A percentile compares a stretch with the other conserved stretches of the same genome.
Evolutionary conservation across 208 protist species (phyloP).

Genomic region (Acanthamoeba sp.): DNA sequence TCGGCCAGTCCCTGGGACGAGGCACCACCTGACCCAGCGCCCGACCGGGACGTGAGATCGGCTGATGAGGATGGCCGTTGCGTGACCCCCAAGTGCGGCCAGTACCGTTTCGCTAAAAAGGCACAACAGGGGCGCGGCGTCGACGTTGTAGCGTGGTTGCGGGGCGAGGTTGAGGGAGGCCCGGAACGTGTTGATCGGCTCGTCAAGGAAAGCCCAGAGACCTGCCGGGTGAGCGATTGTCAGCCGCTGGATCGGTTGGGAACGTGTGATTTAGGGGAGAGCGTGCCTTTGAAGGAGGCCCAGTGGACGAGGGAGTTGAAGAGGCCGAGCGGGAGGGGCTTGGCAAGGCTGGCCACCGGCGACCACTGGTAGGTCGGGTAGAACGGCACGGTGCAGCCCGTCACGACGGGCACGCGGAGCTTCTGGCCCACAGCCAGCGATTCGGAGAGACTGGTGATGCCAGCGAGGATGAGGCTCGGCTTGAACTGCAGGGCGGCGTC

Average conservation of each 20-base stretch:
- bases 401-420: conserved; percentile 1
- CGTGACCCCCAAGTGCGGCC: background rate
- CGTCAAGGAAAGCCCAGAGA: background rate
- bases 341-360: background rate
- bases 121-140: conserved; percentile 20
- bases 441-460: background rate
- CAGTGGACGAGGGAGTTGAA: conserved; percentile 30
- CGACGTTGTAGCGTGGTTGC: background rate
- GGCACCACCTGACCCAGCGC: conserved; percentile 40
- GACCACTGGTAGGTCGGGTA: background rate
- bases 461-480: background rate
- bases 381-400: conserved; percentile 15
- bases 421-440: conserved; percentile 22
- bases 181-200: background rate
- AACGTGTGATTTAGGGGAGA: background rate
- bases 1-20: background rate
- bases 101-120: conserved; percentile 5
- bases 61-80: too few relatives aligned
- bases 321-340: conserved; percentile 14
- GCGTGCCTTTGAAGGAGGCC: conserved; percentile 5
- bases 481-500: background rate
- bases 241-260: background rate
- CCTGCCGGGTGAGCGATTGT: background rate
- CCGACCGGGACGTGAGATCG: too few relatives aligned
- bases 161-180: background rate